These are phyloP conservation scores for Trichoderma oligosporum DNA, from an alignment of 2,329 filamentous ascomycete species.

Conservation along the genomic window DNA sequence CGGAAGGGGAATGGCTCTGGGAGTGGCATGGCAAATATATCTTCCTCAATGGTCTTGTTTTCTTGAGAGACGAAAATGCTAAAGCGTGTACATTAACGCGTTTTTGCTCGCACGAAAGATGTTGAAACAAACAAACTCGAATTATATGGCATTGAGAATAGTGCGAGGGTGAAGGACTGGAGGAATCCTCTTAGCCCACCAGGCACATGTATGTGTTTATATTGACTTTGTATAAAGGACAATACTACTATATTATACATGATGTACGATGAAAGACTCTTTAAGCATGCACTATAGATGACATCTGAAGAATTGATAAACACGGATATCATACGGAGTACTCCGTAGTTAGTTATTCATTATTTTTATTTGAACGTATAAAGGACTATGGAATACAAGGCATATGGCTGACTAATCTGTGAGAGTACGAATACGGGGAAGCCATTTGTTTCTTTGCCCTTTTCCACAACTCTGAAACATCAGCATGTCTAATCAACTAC, in stretches of 20 bases:
- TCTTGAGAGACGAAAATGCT: neutral
- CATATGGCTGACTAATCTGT: too few species aligned
- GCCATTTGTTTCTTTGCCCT: too few species aligned
- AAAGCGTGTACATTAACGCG: neutral
- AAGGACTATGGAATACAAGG: too few species aligned
- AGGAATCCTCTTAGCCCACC: neutral
- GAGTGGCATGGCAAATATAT: neutral
- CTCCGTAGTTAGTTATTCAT: too few species aligned
- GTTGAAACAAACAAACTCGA: neutral
- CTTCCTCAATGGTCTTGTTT: neutral
- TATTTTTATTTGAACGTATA: too few species aligned
- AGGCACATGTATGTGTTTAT: neutral
- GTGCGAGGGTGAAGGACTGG: neutral
- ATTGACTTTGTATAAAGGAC: neutral
- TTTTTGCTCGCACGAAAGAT: neutral
- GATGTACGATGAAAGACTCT: neutral
- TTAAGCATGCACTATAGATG: too few species aligned
- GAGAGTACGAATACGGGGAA: too few species aligned
- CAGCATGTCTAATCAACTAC: neutral
- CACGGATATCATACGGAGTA: too few species aligned
- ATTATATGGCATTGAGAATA: neutral
- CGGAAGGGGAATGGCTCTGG: neutral
- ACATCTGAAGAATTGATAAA: too few species aligned
- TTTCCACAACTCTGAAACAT: slow-evolving; percentile 1
- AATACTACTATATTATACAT: neutral